Evolutionary conservation across 768 basidiomycete species (phyloP).

Genomic region (Pulveroboletus sp.): DNA sequence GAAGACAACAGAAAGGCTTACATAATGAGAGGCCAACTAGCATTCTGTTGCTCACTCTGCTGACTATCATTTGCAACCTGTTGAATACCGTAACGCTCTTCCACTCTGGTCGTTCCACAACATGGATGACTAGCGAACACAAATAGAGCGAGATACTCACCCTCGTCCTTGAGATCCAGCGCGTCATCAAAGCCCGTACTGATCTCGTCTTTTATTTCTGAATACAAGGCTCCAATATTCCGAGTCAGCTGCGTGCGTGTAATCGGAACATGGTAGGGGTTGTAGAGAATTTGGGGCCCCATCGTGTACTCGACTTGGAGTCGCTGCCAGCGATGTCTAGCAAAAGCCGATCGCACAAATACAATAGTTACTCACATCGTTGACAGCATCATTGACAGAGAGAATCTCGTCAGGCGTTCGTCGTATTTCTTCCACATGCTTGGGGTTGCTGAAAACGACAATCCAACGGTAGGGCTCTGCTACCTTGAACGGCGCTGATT

Average conservation of each 20-base stretch:
- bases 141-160: not conserved
- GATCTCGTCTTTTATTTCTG: slow-evolving; percentile 43
- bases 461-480: slow-evolving; percentile 32
- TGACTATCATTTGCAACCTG: not conserved
- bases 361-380: slow-evolving; percentile 26
- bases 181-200: slow-evolving; percentile 34
- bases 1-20: slow-evolving; percentile 5
- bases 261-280: slow-evolving; percentile 21
- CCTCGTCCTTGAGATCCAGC: slow-evolving; percentile 22
- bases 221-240: slow-evolving; percentile 35
- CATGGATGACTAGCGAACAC: no score
- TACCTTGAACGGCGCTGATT: slow-evolving; percentile 30
- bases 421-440: slow-evolving; percentile 37
- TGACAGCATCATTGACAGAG: slow-evolving; percentile 27
- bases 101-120: slow-evolving; percentile 36
- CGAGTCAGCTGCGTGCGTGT: slow-evolving; percentile 27
- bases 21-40: slow-evolving; percentile 50
- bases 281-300: slow-evolving; percentile 25
- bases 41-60: slow-evolving; percentile 39
- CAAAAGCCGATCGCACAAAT: no score
- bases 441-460: slow-evolving; percentile 31
- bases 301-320: slow-evolving; percentile 38
- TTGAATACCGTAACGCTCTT: slow-evolving; percentile 24
- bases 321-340: slow-evolving; percentile 21
- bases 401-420: slow-evolving; percentile 37